These are phyloP conservation scores for Komagataella populi DNA, from an alignment of 805 yeast genomes.

Conservation along the genomic window DNA sequence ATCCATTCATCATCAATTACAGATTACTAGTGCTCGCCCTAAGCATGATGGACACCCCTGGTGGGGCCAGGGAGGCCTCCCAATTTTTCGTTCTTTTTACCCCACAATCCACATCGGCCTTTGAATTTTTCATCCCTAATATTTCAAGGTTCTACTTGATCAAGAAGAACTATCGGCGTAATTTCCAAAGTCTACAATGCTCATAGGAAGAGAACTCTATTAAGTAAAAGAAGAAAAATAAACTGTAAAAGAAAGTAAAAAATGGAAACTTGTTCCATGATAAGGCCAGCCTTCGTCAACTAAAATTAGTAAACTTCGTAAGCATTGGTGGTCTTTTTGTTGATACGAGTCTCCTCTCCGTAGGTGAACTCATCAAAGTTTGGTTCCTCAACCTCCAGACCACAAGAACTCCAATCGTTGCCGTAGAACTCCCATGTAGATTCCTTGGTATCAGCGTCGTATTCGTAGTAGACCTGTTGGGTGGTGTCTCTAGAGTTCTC, in stretches of 20 bases:
- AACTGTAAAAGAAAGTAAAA: not conserved
- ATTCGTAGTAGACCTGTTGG: conserved; percentile 11
- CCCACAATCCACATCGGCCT: not conserved
- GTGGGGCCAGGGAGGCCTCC: too few species aligned
- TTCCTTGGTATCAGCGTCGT: conserved; percentile 5
- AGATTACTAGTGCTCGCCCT: too few species aligned
- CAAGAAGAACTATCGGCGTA: too few species aligned
- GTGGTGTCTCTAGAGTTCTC: conserved; percentile 12
- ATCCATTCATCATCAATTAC: too few species aligned
- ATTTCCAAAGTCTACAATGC: too few species aligned
- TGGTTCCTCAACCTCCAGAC: conserved; percentile 6
- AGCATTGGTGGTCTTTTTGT: conserved; percentile 11
- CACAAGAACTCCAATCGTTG: conserved; percentile 8
- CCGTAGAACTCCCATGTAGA: conserved; percentile 13
- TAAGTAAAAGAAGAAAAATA: not conserved
- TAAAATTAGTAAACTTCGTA: conserved; percentile 2
- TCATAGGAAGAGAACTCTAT: not conserved
- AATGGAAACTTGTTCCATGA: not conserved
- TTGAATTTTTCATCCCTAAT: not conserved
- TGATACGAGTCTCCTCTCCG: conserved; percentile 7
- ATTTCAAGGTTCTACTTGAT: too few species aligned
- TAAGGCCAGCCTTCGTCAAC: not conserved
- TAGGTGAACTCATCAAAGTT: conserved; percentile 8
- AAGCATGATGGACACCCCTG: not conserved
- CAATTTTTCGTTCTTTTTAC: not conserved